Base-by-base conservation (phyloP, 169 alveolate genomes). In the Cytauxzoon felis region DNA sequence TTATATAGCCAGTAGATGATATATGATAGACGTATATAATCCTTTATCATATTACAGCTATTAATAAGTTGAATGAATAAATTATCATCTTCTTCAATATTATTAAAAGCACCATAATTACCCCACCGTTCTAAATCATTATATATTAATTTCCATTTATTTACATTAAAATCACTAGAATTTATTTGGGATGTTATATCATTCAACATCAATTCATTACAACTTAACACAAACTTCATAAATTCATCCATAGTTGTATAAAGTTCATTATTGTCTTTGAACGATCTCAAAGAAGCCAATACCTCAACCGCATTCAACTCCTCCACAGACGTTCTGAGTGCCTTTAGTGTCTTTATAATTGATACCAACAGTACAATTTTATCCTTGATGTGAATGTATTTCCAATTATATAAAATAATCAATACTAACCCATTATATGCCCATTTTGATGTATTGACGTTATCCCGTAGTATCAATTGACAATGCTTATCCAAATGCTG, bases 311-410 rank as follows among this genome's bases (percentile, higher is more conserved):
- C n/a, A n/a, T n/a, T n/a, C n/a, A n/a, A n/a, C n/a, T n/a, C n/a
- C n/a, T n/a, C n/a, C n/a, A n/a, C n/a, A n/a, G n/a, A n/a, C n/a
- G n/a, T n/a, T 3, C 33, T 21, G 24, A 43, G 21, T 11, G 41
- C 69, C 11, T 68, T 32, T 41, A 66, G 45, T 1, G 56, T 18
- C 29, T 53, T 51, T 13, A 26, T n/a, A 16, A 66, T 18, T 2
- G 45, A 66, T 23, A 54, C 66, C 50, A 66, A 40, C 13, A 66
- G 21, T 11, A 33, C 78, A 0, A 68, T 41, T 27, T 38, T 4
- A 62, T 68, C 72, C 63, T 68, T 68, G 16, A 47, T 54, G 70
- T 59, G 70, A 6, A 63, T 59, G 53, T 68, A 6, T 7, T 59
- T 40, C 2, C 40, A 16, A 23, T 59, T 57, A 66, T 68, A 41